phyloP scores from a whole-genome alignment of 2,329 filamentous ascomycete genomes.

The Fusarium armeniacum region DNA sequence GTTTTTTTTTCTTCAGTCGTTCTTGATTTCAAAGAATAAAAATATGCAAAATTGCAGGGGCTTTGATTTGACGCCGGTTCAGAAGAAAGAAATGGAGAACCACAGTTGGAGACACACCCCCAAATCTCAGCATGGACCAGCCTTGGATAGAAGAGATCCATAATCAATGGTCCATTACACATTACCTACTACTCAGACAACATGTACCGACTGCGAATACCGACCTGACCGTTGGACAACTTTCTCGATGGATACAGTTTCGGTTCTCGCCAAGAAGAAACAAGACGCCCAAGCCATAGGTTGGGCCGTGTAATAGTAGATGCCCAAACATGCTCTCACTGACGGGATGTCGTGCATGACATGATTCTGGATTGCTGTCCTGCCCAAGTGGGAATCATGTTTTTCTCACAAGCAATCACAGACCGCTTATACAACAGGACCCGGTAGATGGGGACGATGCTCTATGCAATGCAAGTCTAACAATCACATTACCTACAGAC shows the following conservation, averaged over 20 bases:
- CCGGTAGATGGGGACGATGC: constrained; percentile 23
- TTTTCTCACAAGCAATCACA: constrained; percentile 22
- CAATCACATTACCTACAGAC: background rate
- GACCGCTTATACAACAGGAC: constrained; percentile 20
- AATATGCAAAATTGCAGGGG: constrained; percentile 31
- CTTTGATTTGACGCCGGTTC: background rate
- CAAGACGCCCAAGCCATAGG: constrained; percentile 41
- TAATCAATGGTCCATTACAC: background rate
- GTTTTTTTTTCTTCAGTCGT: background rate
- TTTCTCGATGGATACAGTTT: constrained; percentile 30
- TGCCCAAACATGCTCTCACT: constrained; percentile 43
- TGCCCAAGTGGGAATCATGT: background rate
- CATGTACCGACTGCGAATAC: constrained; percentile 30
- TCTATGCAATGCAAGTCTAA: constrained; percentile 6
- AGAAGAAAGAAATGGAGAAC: constrained; percentile 20
- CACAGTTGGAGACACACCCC: constrained; percentile 23
- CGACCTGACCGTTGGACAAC: constrained; percentile 9
- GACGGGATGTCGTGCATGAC: constrained; percentile 47
- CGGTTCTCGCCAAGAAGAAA: constrained; percentile 27
- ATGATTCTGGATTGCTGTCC: constrained; percentile 21
- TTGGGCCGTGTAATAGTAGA: constrained; percentile 42
- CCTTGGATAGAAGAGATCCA: background rate
- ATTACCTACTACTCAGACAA: constrained; percentile 27
- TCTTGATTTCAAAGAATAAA: constrained; percentile 19
- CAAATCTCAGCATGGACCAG: constrained; percentile 20